Evolutionary conservation across 768 basidiomycete genomes (phyloP).

Genomic region (Pleurotus tuber-regium): DNA sequence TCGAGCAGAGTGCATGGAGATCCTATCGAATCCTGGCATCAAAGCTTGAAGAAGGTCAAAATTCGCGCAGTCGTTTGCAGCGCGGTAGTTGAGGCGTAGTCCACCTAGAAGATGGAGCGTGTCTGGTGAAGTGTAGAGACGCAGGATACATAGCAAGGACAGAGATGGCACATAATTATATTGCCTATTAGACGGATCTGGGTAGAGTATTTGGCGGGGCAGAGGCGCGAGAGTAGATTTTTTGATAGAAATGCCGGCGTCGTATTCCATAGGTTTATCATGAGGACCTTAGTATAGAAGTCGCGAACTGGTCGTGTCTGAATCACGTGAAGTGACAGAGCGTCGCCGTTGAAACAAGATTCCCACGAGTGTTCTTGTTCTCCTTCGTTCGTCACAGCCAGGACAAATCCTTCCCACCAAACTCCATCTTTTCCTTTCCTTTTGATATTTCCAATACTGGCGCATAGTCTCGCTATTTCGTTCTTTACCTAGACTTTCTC

Average conservation of each 20-base stretch:
- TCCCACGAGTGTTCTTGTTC: slow-evolving; percentile 6
- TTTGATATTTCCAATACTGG: slow-evolving; percentile 21
- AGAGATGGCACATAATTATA: slow-evolving; percentile 46
- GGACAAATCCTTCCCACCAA: slow-evolving; percentile 1
- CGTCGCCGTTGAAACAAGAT: slow-evolving; percentile 2
- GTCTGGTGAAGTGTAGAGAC: slow-evolving; percentile 43
- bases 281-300: neutral
- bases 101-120: slow-evolving; percentile 33
- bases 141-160: slow-evolving; percentile 45
- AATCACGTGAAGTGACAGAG: slow-evolving; percentile 1
- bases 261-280: slow-evolving; percentile 17
- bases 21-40: slow-evolving; percentile 27
- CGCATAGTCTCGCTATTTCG: slow-evolving; percentile 18
- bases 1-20: slow-evolving; percentile 17
- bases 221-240: slow-evolving; percentile 19
- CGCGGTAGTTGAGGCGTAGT: slow-evolving; percentile 35
- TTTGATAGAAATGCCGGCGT: slow-evolving; percentile 18
- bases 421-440: slow-evolving; percentile 12
- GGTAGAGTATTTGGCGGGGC: slow-evolving; percentile 23
- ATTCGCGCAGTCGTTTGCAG: slow-evolving; percentile 16
- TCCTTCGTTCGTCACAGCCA: neutral
- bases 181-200: slow-evolving; percentile 3
- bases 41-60: slow-evolving; percentile 39
- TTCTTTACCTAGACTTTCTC: slow-evolving; percentile 19
- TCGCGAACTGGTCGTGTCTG: neutral